Evolutionary conservation across 305 asterid genomes (phyloP).

Genomic region (Rubia balearica): DNA sequence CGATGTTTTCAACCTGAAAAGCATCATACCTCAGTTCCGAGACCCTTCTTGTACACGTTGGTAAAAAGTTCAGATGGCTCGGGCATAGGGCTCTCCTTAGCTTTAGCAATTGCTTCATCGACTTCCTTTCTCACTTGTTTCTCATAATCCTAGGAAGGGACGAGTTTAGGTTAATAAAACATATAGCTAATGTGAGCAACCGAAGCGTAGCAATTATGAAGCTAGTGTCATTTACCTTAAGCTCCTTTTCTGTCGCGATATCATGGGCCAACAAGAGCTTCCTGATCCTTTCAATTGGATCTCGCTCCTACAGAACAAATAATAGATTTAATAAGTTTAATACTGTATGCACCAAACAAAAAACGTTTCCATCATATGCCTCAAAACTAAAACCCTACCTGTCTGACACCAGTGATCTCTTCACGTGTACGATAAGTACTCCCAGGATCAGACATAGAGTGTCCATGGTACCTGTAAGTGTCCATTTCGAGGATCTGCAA

Average conservation of each 20-base stretch:
- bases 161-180: constrained; percentile 15
- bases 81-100: constrained; percentile 91
- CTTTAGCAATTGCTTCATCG: constrained; percentile 88
- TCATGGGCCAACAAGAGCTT: constrained; percentile 72
- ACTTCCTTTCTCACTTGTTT: constrained; percentile 74
- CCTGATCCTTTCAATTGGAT: constrained; percentile 86
- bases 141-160: constrained; percentile 62
- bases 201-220: neutral
- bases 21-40: constrained; percentile 68
- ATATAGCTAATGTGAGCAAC: neutral
- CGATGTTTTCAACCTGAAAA: neutral
- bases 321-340: constrained; percentile 4
- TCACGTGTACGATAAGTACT: constrained; percentile 98
- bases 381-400: constrained; percentile 36
- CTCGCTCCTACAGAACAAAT: constrained; percentile 65
- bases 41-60: constrained; percentile 77
- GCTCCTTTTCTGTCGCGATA: constrained; percentile 76
- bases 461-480: constrained; percentile 94
- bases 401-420: constrained; percentile 85
- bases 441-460: constrained; percentile 98
- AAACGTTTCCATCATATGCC: neutral
- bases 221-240: constrained; percentile 46
- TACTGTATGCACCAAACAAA: neutral
- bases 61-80: constrained; percentile 92
- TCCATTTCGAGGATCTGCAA: constrained; percentile 96